These are phyloP conservation scores for Rheum nobile DNA, from an alignment of 148 eudicot genomes.

Conservation along the genomic window DNA sequence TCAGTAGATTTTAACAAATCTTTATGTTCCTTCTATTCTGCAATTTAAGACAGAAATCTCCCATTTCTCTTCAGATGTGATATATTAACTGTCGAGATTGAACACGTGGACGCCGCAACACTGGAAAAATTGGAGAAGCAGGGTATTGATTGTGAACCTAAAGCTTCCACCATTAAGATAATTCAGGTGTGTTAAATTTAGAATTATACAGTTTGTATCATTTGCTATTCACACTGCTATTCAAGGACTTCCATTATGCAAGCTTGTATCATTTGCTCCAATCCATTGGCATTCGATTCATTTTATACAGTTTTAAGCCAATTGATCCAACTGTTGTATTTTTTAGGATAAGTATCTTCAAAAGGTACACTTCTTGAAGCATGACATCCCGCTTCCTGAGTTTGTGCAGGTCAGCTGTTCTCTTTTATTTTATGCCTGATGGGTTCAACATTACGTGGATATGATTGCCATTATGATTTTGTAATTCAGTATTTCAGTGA, in stretches of 20 bases:
- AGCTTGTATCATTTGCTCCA: not conserved
- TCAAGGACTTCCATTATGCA: not conserved
- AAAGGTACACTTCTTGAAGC: slow-evolving; percentile 70
- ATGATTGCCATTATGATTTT: not conserved
- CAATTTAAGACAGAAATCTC: not conserved
- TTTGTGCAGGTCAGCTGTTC: slow-evolving; percentile 62
- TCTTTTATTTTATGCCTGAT: not conserved
- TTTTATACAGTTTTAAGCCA: not conserved
- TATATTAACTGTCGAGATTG: slow-evolving; percentile 79
- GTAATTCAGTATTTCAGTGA: not conserved
- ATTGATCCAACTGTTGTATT: not conserved
- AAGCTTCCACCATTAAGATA: slow-evolving; percentile 87
- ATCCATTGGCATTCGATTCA: not conserved
- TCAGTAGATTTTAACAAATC: not conserved
- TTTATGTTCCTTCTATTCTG: not conserved
- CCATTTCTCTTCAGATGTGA: slow-evolving; percentile 42
- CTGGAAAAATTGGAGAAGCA: slow-evolving; percentile 78
- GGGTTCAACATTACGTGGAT: not conserved
- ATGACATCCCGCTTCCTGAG: slow-evolving; percentile 73
- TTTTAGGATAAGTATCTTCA: slow-evolving; percentile 91
- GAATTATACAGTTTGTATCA: no score
- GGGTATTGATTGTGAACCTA: slow-evolving; percentile 91
- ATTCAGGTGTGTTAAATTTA: slow-evolving; percentile 74
- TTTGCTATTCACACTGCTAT: no score
- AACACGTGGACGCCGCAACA: slow-evolving; percentile 78